A percentile compares a stretch with the other conserved stretches of the same genome.
phyloP scores from a whole-genome alignment of 1,139 yeast genomes.

The Candida buenavistaensis region DNA sequence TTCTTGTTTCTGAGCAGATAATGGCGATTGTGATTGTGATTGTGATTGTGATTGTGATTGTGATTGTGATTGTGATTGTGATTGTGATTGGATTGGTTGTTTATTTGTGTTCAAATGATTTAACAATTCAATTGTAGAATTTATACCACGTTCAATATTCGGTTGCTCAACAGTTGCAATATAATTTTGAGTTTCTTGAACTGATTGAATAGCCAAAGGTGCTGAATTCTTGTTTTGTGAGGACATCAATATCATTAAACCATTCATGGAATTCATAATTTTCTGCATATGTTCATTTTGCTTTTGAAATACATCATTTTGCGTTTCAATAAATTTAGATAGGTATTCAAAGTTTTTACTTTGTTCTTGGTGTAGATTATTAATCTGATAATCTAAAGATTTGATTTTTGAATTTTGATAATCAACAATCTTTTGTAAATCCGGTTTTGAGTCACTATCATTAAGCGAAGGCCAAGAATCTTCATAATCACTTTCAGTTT shows the following conservation, averaged over 20 bases:
- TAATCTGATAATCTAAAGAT: conserved; percentile 19
- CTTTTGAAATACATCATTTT: conserved; percentile 20
- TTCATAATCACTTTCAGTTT: conserved; percentile 10
- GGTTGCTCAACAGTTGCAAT: conserved; percentile 15
- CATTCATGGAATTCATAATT: conserved; percentile 21
- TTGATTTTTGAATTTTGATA: conserved; percentile 15
- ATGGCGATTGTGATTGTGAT: conserved; percentile 4
- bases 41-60: conserved; percentile 7
- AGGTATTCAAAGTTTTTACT: conserved; percentile 16
- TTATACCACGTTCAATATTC: conserved; percentile 19
- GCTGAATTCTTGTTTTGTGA: conserved; percentile 18
- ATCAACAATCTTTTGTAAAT: conserved; percentile 15
- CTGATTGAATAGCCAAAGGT: conserved; percentile 20
- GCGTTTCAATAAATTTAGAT: conserved; percentile 19
- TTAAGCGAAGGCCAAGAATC: conserved; percentile 10
- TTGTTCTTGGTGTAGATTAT: conserved; percentile 19
- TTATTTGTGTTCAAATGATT: conserved; percentile 15
- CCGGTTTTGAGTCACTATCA: conserved; percentile 9
- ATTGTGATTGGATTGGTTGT: background rate
- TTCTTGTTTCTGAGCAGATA: conserved; percentile 6
- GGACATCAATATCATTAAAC: conserved; percentile 20
- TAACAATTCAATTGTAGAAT: conserved; percentile 19
- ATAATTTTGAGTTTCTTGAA: conserved; percentile 19
- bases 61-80: conserved; percentile 5
- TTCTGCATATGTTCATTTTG: conserved; percentile 23